Evolutionary conservation across 305 asterid genomes (phyloP), one percentile per base, ranked within the genome.

Genomic region (Fraxinus dipetala): DNA sequence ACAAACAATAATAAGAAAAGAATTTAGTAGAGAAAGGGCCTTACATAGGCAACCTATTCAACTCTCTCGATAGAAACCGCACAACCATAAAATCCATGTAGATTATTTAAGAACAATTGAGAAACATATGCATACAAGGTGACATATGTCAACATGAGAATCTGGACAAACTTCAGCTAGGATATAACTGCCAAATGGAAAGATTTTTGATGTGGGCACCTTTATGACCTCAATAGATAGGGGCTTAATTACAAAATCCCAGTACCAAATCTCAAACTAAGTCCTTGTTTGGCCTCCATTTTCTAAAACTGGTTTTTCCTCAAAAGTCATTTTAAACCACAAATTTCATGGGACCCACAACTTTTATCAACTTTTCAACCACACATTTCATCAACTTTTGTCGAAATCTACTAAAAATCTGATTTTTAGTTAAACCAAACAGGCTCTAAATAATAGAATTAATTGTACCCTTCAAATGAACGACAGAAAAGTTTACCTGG

Each of bases 401-500:
- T 51, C 22, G 20, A 51, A 51, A 51, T 51, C 8, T 51, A 51
- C 61, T 51, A 51, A 51, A 5, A 51, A 51, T 16, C 61, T 16
- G 61, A 51, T 16, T 51, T 51, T 51, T 51, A 51, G 61, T 51
- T 51, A 51, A 45, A 16, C 22, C 61, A 51, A 51, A 51, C 7
- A 5, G 61, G 61, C 22, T 51, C 61, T 51, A n/a, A 16, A 78
- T 40, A 69, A 70, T 1, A 48, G 24, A 74, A 76, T 22, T 61
- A 16, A 14, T 59, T 35, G 69, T 61, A 70, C 9, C 63, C 45
- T 22, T 78, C 67, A 76, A 51, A 51, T 63, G 76, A 73, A 85
- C 28, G 74, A 67, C 18, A 26, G 20, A 28, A 13, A 78, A 45
- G 65, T 26, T 85, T 85, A 89, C 94, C 94, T 87, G 89, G 89